Base-by-base conservation (phyloP, 1,284 basidiomycete genomes). In the Ustilago vetiveriae region DNA sequence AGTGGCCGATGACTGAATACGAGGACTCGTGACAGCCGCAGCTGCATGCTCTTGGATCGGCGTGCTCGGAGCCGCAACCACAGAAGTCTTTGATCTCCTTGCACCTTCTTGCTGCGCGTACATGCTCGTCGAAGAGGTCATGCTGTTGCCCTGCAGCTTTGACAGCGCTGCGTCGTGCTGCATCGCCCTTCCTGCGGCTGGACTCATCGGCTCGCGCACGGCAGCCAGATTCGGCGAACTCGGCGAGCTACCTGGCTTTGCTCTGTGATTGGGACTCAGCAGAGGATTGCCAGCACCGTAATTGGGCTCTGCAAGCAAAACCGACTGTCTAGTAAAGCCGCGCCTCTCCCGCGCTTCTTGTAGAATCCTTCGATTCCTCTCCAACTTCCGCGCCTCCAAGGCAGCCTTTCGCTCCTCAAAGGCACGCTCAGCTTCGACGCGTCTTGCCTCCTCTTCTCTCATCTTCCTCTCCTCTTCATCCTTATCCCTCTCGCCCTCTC, bases 291-390 rank as follows among this genome's bases (percentile, higher is more conserved):
- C 68, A 10, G 68, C 68, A 3, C 68, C 68, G 24, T 65, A 71
- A 39, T 71, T 71, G 10, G 62, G 53, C 53, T 60, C 56, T 14
- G 45, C 36, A 6, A 65, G 41, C 46, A 71, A 19, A 21, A 46
- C 53, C 35, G 57, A 53, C 21, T 60, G 52, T n/a, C 62, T 35
- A 3, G 68, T 65, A 10, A 54, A 57, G 6, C 46, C 66, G 11
- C 71, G 35, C 21, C 71, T 40, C 13, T 73, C 71, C 26, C 71
- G 45, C 13, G 71, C 65, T 33, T 73, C 71, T 24, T 63, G 57
- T 43, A 73, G 42, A 24, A 63, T 45, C 29, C 43, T 44, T 4
- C 50, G 38, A 29, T 69, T 69, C 55, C 45, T 60, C 29, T 69
- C 71, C 51, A 62, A 16, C 42, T 29, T 62, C 10, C 50, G 29